Conservation (phyloP, 176 grass and related monocot species). For the Saccharum officinarum region DNA sequence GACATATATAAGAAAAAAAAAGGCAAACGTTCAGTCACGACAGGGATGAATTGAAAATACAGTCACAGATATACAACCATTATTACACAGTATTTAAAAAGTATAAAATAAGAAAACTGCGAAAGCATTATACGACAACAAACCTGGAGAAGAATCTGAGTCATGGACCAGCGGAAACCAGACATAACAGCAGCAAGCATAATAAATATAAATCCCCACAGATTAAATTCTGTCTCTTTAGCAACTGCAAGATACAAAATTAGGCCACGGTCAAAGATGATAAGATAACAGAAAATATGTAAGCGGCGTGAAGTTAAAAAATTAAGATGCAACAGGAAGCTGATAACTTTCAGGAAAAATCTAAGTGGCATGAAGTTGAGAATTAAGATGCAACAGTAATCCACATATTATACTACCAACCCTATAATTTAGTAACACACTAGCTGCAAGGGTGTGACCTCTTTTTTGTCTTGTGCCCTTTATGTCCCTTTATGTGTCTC, state of each 20-base stretch:
- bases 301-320: background rate
- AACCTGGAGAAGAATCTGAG: conserved; percentile 99
- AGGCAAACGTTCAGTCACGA: conserved; percentile 28
- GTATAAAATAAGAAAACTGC: conserved; percentile 8
- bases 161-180: conserved; percentile 98
- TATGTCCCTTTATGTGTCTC: too few species aligned
- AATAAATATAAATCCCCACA: conserved; percentile 98
- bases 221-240: conserved; percentile 82
- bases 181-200: conserved; percentile 96
- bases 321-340: conserved; percentile 5
- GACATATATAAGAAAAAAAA: conserved; percentile 3
- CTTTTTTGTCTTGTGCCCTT: too few species aligned
- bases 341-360: background rate
- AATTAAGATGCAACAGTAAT: conserved; percentile 15
- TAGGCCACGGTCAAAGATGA: conserved; percentile 22
- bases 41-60: background rate
- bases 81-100: background rate
- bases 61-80: background rate
- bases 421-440: background rate
- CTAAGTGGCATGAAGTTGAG: background rate
- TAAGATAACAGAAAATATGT: conserved; percentile 2
- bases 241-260: conserved; percentile 65
- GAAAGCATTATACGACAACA: conserved; percentile 12
- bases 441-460: too few species aligned
- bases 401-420: background rate